phyloP scores from a whole-genome alignment of 2,329 filamentous ascomycete species.

The Endothia cerciana region DNA sequence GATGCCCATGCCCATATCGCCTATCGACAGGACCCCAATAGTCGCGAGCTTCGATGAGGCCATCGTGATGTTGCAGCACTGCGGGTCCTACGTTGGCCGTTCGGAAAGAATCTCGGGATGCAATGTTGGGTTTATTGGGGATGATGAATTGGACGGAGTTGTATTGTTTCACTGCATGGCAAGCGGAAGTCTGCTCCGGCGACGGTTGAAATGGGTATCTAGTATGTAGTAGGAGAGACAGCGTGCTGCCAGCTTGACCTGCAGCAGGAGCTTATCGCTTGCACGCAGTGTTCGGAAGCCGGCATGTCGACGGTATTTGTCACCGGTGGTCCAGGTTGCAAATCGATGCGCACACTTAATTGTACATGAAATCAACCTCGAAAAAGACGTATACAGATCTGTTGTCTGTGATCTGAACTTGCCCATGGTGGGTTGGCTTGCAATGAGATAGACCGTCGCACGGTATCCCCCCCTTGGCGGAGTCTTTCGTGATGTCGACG shows the following conservation, averaged over 20 bases:
- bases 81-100: not conserved
- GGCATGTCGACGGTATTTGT: not conserved
- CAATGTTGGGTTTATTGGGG: not conserved
- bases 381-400: too few species aligned
- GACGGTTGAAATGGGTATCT: not conserved
- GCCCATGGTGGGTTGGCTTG: too few species aligned
- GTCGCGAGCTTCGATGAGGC: slow-evolving; percentile 35
- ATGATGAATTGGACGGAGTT: not conserved
- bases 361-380: too few species aligned
- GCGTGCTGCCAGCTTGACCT: too few species aligned
- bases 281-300: not conserved
- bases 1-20: slow-evolving; percentile 59
- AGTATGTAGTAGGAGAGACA: not conserved
- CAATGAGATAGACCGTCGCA: too few species aligned
- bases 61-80: slow-evolving; percentile 15
- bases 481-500: too few species aligned
- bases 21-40: slow-evolving; percentile 56
- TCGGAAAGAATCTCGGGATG: not conserved
- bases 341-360: not conserved
- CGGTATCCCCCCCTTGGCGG: too few species aligned
- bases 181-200: not conserved
- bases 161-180: not conserved
- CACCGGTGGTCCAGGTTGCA: not conserved
- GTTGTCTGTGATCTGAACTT: too few species aligned
- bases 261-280: too few species aligned